These are phyloP conservation scores for Nicotiana noctiflora DNA, from an alignment of 257 asterid genomes.

Conservation along the genomic window DNA sequence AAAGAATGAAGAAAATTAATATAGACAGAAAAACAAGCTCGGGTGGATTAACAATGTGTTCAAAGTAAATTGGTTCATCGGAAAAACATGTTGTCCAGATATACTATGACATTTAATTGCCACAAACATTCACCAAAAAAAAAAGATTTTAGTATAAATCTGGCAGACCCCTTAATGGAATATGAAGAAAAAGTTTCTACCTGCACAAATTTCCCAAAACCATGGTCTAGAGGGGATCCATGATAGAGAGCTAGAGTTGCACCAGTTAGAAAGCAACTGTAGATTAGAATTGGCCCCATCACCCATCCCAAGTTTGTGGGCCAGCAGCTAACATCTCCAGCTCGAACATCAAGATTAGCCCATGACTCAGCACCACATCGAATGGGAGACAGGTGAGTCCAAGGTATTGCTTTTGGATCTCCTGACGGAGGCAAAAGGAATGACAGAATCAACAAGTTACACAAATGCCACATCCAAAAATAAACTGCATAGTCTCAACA, in stretches of 20 bases:
- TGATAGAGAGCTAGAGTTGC: constrained; percentile 91
- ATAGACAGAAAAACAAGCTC: background rate
- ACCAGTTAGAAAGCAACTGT: constrained; percentile 73
- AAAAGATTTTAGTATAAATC: background rate
- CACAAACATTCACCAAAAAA: background rate
- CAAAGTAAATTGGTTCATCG: background rate
- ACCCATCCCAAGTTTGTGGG: constrained; percentile 99
- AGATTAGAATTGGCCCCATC: constrained; percentile 79
- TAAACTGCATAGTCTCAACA: background rate
- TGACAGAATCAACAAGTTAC: background rate
- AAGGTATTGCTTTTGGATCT: constrained; percentile 94
- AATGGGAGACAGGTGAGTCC: constrained; percentile 92
- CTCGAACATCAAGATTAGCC: constrained; percentile 48
- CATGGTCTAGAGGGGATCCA: constrained; percentile 86
- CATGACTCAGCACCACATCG: constrained; percentile 82
- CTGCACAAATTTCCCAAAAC: constrained; percentile 87
- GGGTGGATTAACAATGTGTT: background rate
- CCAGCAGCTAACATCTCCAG: constrained; percentile 79
- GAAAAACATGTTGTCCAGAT: background rate
- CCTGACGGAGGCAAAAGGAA: constrained; percentile 36
- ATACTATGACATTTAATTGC: background rate
- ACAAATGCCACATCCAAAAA: background rate
- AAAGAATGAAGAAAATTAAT: background rate
- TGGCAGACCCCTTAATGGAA: background rate
- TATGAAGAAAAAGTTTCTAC: constrained; percentile 22